Percentiles rank a stretch among this genome's conserved stretches.
These are phyloP conservation scores for Anthostomella pinea DNA, from an alignment of 2,329 filamentous ascomycete genomes.

Conservation along the genomic window DNA sequence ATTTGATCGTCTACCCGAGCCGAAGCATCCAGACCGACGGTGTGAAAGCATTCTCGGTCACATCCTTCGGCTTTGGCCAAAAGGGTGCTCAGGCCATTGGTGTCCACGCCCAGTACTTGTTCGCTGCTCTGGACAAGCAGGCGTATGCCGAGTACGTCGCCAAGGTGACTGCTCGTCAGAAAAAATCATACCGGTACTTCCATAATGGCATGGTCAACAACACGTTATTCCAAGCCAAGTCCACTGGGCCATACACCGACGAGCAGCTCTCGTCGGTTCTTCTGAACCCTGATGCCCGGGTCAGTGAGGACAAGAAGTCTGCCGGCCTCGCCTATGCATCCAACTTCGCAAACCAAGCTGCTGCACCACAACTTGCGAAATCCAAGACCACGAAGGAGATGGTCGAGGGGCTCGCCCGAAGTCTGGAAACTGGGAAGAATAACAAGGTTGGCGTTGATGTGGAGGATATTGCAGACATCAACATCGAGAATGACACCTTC, in stretches of 20 bases:
- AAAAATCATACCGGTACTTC: constrained; percentile 98
- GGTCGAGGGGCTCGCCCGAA: constrained; percentile 72
- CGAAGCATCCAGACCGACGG: constrained; percentile 95
- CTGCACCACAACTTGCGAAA: constrained; percentile 45
- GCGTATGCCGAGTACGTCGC: constrained; percentile 78
- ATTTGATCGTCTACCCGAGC: constrained; percentile 96
- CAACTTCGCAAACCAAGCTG: constrained; percentile 63
- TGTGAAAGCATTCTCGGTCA: constrained; percentile 97
- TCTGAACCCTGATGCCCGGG: constrained; percentile 89
- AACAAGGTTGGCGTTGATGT: constrained; percentile 93
- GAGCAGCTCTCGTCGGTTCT: constrained; percentile 84
- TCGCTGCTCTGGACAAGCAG: constrained; percentile 83
- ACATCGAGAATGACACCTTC: constrained; percentile 92
- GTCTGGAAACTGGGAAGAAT: constrained; percentile 46
- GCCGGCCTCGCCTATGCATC: constrained; percentile 71
- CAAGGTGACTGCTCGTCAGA: constrained; percentile 91
- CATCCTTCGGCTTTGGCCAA: constrained; percentile 98
- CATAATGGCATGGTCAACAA: constrained; percentile 99
- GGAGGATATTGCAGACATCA: constrained; percentile 82
- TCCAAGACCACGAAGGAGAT: constrained; percentile 67
- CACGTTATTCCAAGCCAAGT: constrained; percentile 94
- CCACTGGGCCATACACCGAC: constrained; percentile 83
- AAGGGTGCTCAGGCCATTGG: constrained; percentile 98
- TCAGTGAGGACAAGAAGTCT: constrained; percentile 82
- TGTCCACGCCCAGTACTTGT: constrained; percentile 92